Base-by-base conservation (phyloP, 257 asterid genomes). In the Primulina tabacum region DNA sequence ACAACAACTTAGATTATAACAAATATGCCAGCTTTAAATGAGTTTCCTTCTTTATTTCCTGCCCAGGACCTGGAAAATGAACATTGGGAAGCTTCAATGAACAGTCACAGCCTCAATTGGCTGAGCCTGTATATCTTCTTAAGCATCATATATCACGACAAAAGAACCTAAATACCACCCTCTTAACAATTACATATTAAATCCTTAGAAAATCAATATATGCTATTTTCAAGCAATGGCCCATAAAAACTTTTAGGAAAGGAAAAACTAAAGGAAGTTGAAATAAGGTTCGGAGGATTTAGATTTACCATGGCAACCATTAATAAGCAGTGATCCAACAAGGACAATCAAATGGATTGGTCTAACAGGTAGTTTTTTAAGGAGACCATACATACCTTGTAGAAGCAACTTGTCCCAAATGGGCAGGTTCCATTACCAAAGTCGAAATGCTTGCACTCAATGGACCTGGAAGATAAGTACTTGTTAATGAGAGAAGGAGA, bases 341-440 rank as follows among this genome's bases (percentile, higher is more conserved):
- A 47, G 18, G 55, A 47, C n/a, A 47, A 47, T 50, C 21, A 50
- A 50, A 50, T 16, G 21, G 2, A 17, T 50, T 50, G 57, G 57
- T 50, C 57, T 43, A 43, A 50, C 57, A 50, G 1, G 57, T 5
- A 50, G 57, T 50, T 4, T 50, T 50, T 50, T 17, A 62, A 64
- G 65, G 16, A 64, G 40, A 60, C 53, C 12, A 24, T 30, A 37
- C 6, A 62, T 82, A 94, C 99, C 99, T 81, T 89, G 86, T 94
- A 94, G 71, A 94, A 94, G 77, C 99, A 94, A 77, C 95, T 89
- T 60, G 95, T 85, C 66, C 97, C 95, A 79, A 94, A 94, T 57
- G 97, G 99, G 81, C 99, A 94, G 69, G 85, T 80, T 24, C 97
- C 97, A 80, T 88, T 86, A 74, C 99, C 99, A 78, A 88, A 94